These are phyloP conservation scores for Colletotrichum tropicicola DNA, from an alignment of 2,329 filamentous ascomycete genomes.

Conservation along the genomic window DNA sequence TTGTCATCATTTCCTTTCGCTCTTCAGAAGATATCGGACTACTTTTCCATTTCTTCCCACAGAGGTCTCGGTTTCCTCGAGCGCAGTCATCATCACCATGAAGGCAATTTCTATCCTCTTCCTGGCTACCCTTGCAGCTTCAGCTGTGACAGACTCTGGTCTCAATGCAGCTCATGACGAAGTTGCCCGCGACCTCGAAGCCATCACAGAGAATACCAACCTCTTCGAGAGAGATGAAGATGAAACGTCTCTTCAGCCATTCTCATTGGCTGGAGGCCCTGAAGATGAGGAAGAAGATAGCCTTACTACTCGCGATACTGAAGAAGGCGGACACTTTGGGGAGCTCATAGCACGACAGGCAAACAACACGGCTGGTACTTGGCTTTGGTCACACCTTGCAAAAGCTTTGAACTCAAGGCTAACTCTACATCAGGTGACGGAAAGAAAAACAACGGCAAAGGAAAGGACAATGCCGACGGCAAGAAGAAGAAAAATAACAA, in stretches of 20 bases:
- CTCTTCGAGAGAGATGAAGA: slow-evolving; percentile 16
- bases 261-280: not conserved
- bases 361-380: slow-evolving; percentile 3
- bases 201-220: not conserved
- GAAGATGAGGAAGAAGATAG: slow-evolving; percentile 5
- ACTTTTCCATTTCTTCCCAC: not conserved
- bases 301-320: not conserved
- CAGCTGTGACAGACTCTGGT: slow-evolving; percentile 4
- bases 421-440: not conserved
- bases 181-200: not conserved
- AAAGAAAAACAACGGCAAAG: not conserved
- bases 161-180: not conserved
- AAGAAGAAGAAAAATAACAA: slow-evolving; percentile 4
- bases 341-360: not conserved
- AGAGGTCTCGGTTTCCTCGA: not conserved
- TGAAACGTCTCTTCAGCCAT: not conserved
- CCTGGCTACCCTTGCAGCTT: slow-evolving; percentile 10
- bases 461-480: not conserved
- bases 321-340: not conserved
- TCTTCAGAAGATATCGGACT: not conserved
- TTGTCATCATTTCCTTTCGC: not conserved
- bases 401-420: not conserved
- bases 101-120: slow-evolving; percentile 18
- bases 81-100: not conserved
- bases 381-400: not conserved